Evolutionary conservation across 2,329 filamentous ascomycete species (phyloP), one percentile per base, ranked within the genome.

Genomic region (Aspergillus versicolor): DNA sequence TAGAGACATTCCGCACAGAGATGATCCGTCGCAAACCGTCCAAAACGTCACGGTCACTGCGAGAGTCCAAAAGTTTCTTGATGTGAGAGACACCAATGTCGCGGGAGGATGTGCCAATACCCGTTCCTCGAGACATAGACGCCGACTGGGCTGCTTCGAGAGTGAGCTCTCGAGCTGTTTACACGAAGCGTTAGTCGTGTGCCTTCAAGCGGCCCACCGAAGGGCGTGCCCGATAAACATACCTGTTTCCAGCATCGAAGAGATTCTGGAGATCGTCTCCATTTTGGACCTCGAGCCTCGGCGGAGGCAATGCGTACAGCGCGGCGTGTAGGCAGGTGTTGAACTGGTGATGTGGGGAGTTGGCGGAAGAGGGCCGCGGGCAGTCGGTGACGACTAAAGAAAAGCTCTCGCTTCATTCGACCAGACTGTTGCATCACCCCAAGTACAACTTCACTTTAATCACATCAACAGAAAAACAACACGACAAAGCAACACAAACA

Each of bases 211-310:
- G 46, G 32, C n/a, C 15, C 24, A 3, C 17, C 30, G 19, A 21
- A 32, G n/a, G 48, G 12, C 5, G 37, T 45, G 46, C 15, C 2
- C 5, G 42, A 49, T 22, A n/a, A 70, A 27, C 27, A 30, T 82
- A 96, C 93, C 92, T 77, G 90, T 94, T 81, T 97, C 94, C 75
- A 99, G 88, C 78, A 97, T 85, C 73, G 87, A 91, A 66, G 92
- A 96, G 76, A 99, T 95, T 70, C 90, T 86, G 63, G 93, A 92
- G 72, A 97, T 92, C 21, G 93, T 96, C 84, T 99, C 94, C 94
- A 99, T 99, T 57, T 65, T 68, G 51, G 27, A 51, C 61, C 64
- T 53, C 52, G 63, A 53, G 61, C 65, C 66, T 59, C 52, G 30
- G 37, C 17, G 44, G 46, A 54, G 43, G 37, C 27, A 55, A 43